Evolutionary conservation across 1,139 yeast genomes (phyloP).

Genomic region (Candida pseudoviswanathii): DNA sequence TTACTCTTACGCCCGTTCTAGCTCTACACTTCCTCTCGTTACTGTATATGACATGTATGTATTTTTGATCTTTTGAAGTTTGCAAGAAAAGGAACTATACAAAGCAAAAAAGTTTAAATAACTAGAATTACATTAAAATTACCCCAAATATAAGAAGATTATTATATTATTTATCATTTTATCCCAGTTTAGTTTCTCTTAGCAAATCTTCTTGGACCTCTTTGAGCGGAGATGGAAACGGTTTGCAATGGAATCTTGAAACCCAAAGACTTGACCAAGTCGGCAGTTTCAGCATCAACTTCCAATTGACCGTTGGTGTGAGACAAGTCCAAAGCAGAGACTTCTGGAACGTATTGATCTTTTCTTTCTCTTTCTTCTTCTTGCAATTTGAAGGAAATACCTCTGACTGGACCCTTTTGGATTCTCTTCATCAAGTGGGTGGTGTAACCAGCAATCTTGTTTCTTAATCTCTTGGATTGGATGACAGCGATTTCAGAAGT

Average conservation of each 20-base stretch:
- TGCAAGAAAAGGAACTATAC: constrained; percentile 3
- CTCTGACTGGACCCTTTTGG: constrained; percentile 99
- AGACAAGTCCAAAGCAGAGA: constrained; percentile 98
- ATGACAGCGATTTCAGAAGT: constrained; percentile 98
- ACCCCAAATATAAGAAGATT: constrained; percentile 4
- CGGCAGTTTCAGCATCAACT: constrained; percentile 98
- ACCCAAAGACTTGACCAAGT: constrained; percentile 93
- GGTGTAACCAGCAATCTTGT: constrained; percentile 99
- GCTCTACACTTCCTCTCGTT: neutral
- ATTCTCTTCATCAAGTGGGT: constrained; percentile 99
- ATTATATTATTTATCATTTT: neutral
- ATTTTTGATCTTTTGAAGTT: neutral
- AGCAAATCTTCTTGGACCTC: constrained; percentile 93
- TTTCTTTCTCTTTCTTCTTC: constrained; percentile 99
- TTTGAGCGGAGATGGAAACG: constrained; percentile 89
- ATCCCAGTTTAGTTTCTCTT: constrained; percentile 70
- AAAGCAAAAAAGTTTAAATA: constrained; percentile 6
- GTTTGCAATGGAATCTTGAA: constrained; percentile 93
- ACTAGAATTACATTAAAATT: constrained; percentile 7
- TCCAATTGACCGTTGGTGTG: constrained; percentile 96
- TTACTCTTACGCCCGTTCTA: too few species aligned
- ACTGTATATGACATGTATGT: constrained; percentile 4
- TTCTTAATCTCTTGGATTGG: constrained; percentile 99
- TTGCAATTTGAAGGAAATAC: constrained; percentile 99
- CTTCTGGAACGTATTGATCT: constrained; percentile 99